These are phyloP conservation scores for Thuja plicata DNA, from an alignment of 83 land plant species.

Conservation along the genomic window DNA sequence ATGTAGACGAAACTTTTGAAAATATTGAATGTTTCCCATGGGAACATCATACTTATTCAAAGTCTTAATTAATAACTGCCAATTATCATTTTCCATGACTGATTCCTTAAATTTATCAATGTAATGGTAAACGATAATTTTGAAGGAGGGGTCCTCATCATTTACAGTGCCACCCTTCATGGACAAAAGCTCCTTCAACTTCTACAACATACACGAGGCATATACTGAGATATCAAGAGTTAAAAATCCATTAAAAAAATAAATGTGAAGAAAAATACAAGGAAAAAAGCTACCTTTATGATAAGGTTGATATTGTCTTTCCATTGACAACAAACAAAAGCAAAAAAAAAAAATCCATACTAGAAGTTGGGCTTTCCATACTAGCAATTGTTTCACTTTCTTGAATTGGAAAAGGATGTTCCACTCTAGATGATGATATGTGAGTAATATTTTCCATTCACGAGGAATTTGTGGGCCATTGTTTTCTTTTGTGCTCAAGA, in stretches of 20 bases:
- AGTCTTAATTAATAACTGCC: not conserved
- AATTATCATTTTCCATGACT: too few species aligned
- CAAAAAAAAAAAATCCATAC: not conserved
- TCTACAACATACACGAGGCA: too few species aligned
- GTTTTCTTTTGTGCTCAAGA: too few species aligned
- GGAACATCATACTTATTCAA: not conserved
- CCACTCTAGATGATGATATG: not conserved
- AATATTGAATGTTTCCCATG: not conserved
- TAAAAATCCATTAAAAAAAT: too few species aligned
- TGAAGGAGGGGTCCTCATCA: too few species aligned
- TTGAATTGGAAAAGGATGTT: not conserved
- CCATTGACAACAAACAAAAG: not conserved
- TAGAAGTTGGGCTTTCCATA: not conserved
- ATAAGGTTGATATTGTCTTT: too few species aligned
- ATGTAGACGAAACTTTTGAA: not conserved
- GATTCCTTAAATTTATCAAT: too few species aligned
- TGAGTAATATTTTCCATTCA: not conserved
- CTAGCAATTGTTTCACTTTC: not conserved
- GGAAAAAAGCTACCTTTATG: not conserved
- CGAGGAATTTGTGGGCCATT: not conserved
- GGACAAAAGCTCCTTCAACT: too few species aligned
- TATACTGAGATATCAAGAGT: too few species aligned
- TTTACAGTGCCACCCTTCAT: too few species aligned
- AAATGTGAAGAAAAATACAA: too few species aligned
- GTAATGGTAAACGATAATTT: too few species aligned